Conservation (phyloP, 192 early-diverging fungal genomes). For the Entophlyctis luteolus region DNA sequence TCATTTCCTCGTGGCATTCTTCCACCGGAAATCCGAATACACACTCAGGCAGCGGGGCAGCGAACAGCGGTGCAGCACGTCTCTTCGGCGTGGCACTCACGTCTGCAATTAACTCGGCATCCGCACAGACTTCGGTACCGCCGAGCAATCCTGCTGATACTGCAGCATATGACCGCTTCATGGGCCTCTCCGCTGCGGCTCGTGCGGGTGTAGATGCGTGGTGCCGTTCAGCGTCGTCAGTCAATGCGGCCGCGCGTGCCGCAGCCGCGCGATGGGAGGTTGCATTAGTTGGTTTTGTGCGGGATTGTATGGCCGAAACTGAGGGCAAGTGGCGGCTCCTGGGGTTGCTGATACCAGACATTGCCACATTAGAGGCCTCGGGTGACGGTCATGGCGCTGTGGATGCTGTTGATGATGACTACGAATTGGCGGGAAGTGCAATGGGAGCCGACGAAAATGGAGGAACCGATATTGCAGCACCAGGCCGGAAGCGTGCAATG, state of each 20-base stretch:
- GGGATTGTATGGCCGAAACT: constrained; percentile 28
- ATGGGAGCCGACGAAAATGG: background rate
- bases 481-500: background rate
- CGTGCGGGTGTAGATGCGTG: background rate
- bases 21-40: background rate
- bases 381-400: too few relatives aligned
- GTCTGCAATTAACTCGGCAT: background rate
- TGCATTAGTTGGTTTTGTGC: constrained; percentile 45
- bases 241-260: constrained; percentile 36
- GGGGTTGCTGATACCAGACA: constrained; percentile 20
- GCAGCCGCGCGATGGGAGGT: too few relatives aligned
- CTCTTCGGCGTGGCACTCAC: background rate
- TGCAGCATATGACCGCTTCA: background rate
- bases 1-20: too few relatives aligned
- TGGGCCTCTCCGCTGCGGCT: background rate
- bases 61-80: background rate
- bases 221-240: background rate
- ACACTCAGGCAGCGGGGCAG: background rate
- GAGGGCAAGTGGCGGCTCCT: constrained; percentile 32
- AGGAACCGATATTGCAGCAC: background rate
- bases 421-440: background rate
- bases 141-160: constrained; percentile 32
- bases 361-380: background rate
- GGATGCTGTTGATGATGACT: constrained; percentile 1
- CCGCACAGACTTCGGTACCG: constrained; percentile 31